These are phyloP conservation scores for Trametes maxima DNA, from an alignment of 768 basidiomycete genomes.

Conservation along the genomic window DNA sequence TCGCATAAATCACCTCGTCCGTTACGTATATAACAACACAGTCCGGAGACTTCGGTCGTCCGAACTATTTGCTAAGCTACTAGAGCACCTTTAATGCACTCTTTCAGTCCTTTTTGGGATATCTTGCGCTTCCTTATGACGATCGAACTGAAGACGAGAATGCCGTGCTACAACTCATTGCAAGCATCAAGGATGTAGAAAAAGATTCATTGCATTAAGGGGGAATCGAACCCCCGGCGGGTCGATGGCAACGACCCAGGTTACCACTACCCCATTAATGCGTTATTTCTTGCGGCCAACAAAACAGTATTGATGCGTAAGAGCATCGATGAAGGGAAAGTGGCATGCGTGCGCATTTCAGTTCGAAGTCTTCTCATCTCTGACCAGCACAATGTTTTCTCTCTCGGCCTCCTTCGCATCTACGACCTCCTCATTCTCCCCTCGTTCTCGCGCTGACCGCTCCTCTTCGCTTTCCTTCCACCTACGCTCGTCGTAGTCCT, in stretches of 20 bases:
- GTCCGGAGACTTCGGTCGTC: too few relatives aligned
- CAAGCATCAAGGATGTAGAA: too few relatives aligned
- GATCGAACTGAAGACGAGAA: too few relatives aligned
- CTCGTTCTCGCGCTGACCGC: conserved; percentile 21
- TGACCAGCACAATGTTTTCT: conserved; percentile 7
- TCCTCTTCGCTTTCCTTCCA: conserved; percentile 32
- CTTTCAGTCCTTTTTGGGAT: not conserved
- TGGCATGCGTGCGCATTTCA: not conserved
- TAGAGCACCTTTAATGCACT: not conserved
- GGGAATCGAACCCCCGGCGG: conserved; percentile 24
- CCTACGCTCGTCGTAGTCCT: conserved; percentile 56
- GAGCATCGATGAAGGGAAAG: not conserved
- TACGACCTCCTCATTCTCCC: conserved; percentile 3
- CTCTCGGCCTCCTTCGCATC: conserved; percentile 6
- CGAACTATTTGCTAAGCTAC: too few relatives aligned
- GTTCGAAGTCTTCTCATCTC: not conserved
- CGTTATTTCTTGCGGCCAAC: not conserved
- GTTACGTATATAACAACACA: too few relatives aligned
- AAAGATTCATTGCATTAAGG: conserved; percentile 21
- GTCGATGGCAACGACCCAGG: conserved; percentile 43
- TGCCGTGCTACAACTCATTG: too few relatives aligned
- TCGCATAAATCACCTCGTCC: too few relatives aligned
- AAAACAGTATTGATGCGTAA: not conserved
- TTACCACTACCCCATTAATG: conserved; percentile 41
- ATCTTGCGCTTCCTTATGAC: too few relatives aligned